Base-by-base conservation (phyloP, 495 filamentous ascomycete species). In the Talaromyces liani region DNA sequence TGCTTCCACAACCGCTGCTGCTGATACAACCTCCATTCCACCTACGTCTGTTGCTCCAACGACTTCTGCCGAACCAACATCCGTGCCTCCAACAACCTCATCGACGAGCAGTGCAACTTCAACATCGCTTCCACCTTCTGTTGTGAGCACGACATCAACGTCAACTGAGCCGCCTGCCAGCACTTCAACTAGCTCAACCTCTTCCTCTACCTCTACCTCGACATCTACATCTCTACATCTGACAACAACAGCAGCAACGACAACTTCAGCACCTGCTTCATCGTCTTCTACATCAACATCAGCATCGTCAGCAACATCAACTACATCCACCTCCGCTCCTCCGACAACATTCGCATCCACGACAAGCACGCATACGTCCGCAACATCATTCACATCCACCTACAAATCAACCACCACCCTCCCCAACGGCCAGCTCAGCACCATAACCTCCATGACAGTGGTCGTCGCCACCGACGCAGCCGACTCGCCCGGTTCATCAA, bases 401-500 rank as follows among this genome's bases (percentile, higher is more conserved):
- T 70, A 67, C 69, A 66, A 76, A 60, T 74, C 70, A 51, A 80
- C 75, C 49, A 86, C 86, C 71, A 91, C 89, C 63, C 85, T 93
- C 2, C 83, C 93, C 24, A 88, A 98, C 69, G 91, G 80, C 55
- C 73, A 70, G n/a, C 58, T 76, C 31, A 76, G 70, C 67, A 81
- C 80, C 59, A 70, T 81, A 63, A 84, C 81, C n/a, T 70, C 75
- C 47, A 65, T 79, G 12, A 79, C 80, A 2, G 73, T 83, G 16
- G 72, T 83, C 36, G 72, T 73, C 41, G 71, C 70, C 20, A 67
- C 67, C 25, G 6, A 22, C 9, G 64, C 47, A 8, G 62, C 57
- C 2, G 65, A 64, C 27, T 59, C 70, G 1, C 72, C 75, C 6
- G 68, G 71, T 14, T 58, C 36, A 0, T 65, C 73, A 3, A 69